Evolutionary conservation across 768 basidiomycete species (phyloP).

Genomic region (Coprinopsis cinerea): DNA sequence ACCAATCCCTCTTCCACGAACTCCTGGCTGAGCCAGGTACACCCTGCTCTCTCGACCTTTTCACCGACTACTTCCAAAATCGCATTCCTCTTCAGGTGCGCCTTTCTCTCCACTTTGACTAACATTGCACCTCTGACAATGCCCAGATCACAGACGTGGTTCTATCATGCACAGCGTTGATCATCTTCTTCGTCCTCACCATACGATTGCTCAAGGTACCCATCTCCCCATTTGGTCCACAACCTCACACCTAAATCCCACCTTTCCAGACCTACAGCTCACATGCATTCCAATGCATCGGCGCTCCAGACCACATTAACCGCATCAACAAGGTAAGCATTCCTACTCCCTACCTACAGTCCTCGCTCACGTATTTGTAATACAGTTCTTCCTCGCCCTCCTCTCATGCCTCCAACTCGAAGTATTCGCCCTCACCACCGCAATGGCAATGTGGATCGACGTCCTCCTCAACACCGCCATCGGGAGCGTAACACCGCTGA

Average conservation of each 20-base stretch:
- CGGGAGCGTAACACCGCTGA: constrained; percentile 34
- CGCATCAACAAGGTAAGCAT: constrained; percentile 35
- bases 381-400: constrained; percentile 49
- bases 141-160: constrained; percentile 44
- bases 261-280: constrained; percentile 34
- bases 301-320: constrained; percentile 44
- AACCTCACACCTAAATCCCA: neutral
- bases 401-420: constrained; percentile 50
- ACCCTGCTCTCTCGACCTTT: constrained; percentile 45
- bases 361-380: neutral
- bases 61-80: constrained; percentile 36
- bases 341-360: neutral
- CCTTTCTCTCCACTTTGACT: neutral
- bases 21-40: constrained; percentile 34
- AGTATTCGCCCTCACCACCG: constrained; percentile 43
- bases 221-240: neutral
- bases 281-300: constrained; percentile 46
- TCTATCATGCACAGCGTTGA: constrained; percentile 36
- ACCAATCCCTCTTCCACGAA: constrained; percentile 27
- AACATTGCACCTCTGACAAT: neutral
- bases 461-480: constrained; percentile 45
- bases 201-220: constrained; percentile 39
- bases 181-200: constrained; percentile 38
- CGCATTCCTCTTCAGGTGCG: constrained; percentile 38
- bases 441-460: constrained; percentile 52